Conservation (phyloP, 805 yeast species). For the Helenozyma baotianmanensis region DNA sequence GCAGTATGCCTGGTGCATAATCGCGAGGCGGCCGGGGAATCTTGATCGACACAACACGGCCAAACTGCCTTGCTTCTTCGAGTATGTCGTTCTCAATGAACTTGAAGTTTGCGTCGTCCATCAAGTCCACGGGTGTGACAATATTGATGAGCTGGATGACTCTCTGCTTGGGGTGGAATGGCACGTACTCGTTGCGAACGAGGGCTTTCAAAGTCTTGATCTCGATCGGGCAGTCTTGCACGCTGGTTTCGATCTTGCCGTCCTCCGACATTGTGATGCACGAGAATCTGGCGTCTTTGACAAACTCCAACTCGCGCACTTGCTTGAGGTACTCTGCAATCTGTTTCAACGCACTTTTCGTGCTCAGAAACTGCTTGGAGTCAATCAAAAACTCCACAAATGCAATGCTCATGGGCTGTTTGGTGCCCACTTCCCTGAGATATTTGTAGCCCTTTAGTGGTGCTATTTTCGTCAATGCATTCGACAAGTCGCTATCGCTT, state of each 20-base stretch:
- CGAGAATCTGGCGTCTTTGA: conserved; percentile 27
- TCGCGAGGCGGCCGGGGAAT: conserved; percentile 61
- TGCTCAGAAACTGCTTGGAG: conserved; percentile 9
- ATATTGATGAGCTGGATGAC: conserved; percentile 66
- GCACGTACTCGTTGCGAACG: conserved; percentile 33
- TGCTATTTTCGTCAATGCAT: conserved; percentile 39
- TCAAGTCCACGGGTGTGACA: conserved; percentile 59
- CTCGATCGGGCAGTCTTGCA: conserved; percentile 34
- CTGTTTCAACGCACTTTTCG: conserved; percentile 13
- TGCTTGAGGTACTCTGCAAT: conserved; percentile 8
- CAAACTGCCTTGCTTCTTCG: conserved; percentile 46
- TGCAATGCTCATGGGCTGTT: conserved; percentile 53
- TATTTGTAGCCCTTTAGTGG: conserved; percentile 38
- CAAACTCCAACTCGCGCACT: conserved; percentile 11
- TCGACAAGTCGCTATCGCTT: conserved; percentile 40
- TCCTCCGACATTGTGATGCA: conserved; percentile 22
- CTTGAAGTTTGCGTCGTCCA: conserved; percentile 43
- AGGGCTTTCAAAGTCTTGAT: conserved; percentile 34
- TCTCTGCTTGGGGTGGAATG: conserved; percentile 36
- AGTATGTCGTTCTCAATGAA: conserved; percentile 51
- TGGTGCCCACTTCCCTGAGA: conserved; percentile 44
- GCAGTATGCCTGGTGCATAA: conserved; percentile 37
- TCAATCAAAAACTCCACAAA: conserved; percentile 43
- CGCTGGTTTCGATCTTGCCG: conserved; percentile 20
- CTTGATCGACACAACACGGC: conserved; percentile 48